phyloP scores from a whole-genome alignment of 176 grass and related monocot species.

The Musa schizocarpa region DNA sequence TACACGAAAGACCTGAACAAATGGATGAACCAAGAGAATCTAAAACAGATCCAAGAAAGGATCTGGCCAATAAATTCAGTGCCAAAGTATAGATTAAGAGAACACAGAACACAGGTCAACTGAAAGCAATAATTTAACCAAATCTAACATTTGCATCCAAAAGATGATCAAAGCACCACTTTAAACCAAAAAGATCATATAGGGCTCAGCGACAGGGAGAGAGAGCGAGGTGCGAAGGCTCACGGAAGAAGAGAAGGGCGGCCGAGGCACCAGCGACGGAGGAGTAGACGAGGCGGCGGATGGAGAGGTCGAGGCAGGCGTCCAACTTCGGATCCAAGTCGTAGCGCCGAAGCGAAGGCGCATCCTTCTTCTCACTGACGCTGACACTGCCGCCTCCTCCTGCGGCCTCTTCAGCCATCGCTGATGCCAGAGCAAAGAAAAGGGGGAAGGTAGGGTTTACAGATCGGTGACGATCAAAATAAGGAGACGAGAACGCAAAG shows the following conservation, averaged over 20 bases:
- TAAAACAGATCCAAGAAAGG: neutral
- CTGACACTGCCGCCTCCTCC: neutral
- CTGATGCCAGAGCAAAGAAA: neutral
- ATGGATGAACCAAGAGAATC: neutral
- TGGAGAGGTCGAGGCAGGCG: constrained; percentile 20
- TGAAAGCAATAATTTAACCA: neutral
- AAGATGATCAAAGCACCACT: neutral
- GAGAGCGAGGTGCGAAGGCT: neutral
- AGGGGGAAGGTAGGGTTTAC: neutral
- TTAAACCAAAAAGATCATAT: neutral
- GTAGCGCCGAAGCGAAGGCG: neutral
- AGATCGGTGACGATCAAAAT: neutral
- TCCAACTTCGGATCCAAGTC: constrained; percentile 17
- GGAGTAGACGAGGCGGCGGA: constrained; percentile 21
- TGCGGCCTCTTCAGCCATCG: constrained; percentile 10
- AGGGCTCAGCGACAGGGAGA: neutral
- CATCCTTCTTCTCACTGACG: neutral
- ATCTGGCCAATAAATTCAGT: neutral
- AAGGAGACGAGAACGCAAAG: neutral
- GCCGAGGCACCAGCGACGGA: constrained; percentile 16
- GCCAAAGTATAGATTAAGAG: neutral
- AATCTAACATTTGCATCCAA: neutral
- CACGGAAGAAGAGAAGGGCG: constrained; percentile 18
- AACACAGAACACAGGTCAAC: too few species aligned
- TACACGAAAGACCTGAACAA: neutral